Base-by-base conservation (phyloP, 306 rosid genomes). In the Castanea sativa region DNA sequence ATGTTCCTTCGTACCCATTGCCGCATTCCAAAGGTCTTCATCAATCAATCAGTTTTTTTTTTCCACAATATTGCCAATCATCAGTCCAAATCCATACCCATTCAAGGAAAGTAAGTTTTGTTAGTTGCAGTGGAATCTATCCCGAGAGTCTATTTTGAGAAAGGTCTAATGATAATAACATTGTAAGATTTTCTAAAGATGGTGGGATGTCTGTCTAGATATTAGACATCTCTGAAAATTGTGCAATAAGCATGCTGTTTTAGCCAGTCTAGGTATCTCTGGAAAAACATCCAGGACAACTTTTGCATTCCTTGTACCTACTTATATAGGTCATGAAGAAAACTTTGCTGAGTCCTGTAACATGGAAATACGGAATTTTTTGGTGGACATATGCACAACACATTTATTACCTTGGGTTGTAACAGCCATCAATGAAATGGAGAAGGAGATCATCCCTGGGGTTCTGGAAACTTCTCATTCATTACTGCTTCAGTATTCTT, bases 401-500 rank as follows among this genome's bases (percentile, higher is more conserved):
- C 85, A 90, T 78, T 84, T 92, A 76, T 87, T 92, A 65, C 98
- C 98, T 71, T 92, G 97, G 99, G 85, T 95, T 78, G 65, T 87
- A 71, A 77, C 78, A 32, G 85, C 79, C 81, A 80, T 90, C 84
- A 80, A 80, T 73, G 92, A 84, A 78, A 85, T 91, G 84, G 91
- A 92, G 81, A 96, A 91, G 82, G 92, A 91, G 78, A 87, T 81
- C 55, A 85, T 88, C 83, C 88, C 89, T 58, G 98, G 95, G 29
- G 76, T 88, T 76, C 79, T 95, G 82, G 98, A 95, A 85, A 85
- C 83, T 73, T 92, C 90, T 79, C 94, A 91, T 85, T 90, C 84
- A 2, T 82, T 92, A 73, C 80, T 95, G 84, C 89, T 92, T 77
- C 86, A 80, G 77, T 87, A 87, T 33, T 76, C 84, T 60, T 76